Percentiles rank a stretch among this genome's conserved stretches.
These are phyloP conservation scores for Cyphellophora attinorum DNA, from an alignment of 2,329 filamentous ascomycete genomes.

Conservation along the genomic window DNA sequence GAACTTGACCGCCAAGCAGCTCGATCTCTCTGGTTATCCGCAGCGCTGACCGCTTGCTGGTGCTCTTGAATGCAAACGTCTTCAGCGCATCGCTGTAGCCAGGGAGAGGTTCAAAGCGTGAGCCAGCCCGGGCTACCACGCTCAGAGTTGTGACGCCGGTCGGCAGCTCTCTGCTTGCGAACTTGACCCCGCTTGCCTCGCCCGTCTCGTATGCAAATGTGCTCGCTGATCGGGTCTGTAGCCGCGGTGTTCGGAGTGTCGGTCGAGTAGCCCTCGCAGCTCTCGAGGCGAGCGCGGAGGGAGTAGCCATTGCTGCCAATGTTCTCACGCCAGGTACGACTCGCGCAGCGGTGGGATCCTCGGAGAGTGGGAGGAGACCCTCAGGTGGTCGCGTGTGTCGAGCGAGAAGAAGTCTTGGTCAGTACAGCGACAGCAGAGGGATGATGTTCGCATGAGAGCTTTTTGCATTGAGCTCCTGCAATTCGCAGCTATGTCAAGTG, in stretches of 20 bases:
- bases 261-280: conserved; percentile 53
- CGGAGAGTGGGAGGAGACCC: too few relatives aligned
- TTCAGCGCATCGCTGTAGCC: conserved; percentile 84
- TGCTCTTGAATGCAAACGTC: conserved; percentile 96
- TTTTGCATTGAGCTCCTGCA: too few relatives aligned
- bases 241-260: conserved; percentile 48
- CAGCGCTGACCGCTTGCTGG: conserved; percentile 75
- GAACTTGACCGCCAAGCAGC: conserved; percentile 84
- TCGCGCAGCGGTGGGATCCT: too few relatives aligned
- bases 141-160: conserved; percentile 86
- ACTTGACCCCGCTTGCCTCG: conserved; percentile 80
- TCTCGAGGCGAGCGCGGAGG: conserved; percentile 54
- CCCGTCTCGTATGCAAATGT: conserved; percentile 81
- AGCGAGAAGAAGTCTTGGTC: too few relatives aligned
- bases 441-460: too few relatives aligned
- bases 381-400: too few relatives aligned
- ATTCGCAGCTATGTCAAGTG: too few relatives aligned
- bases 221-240: conserved; percentile 59
- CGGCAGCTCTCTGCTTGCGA: conserved; percentile 80
- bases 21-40: conserved; percentile 93
- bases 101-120: conserved; percentile 80
- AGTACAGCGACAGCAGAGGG: too few relatives aligned
- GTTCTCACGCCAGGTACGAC: too few relatives aligned
- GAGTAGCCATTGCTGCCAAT: conserved; percentile 63
- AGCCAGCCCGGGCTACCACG: conserved; percentile 87